Conservation (phyloP, 1,139 yeast genomes). For the Hemisphaericaspora xylofermentans region DNA sequence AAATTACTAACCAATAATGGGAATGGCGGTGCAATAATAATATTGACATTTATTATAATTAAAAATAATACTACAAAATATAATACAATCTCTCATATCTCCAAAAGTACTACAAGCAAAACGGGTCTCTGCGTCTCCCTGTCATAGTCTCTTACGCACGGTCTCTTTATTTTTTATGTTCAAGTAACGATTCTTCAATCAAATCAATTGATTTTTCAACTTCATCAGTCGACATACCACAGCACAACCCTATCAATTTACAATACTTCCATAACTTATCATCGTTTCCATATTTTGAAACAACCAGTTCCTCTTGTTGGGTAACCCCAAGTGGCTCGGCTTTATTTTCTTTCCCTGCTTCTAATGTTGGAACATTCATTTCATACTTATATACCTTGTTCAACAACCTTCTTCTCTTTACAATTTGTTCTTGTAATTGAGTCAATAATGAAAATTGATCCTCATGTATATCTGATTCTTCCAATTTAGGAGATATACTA, state of each 20-base stretch:
- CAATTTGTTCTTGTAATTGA: constrained; percentile 19
- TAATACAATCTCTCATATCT: not conserved
- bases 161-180: constrained; percentile 7
- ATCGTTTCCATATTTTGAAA: constrained; percentile 29
- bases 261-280: constrained; percentile 45
- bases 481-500: not conserved
- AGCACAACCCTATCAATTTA: constrained; percentile 42
- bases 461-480: constrained; percentile 2
- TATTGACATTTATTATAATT: not conserved
- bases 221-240: constrained; percentile 45
- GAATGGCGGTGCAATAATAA: not conserved
- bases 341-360: constrained; percentile 15
- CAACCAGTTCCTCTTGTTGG: constrained; percentile 18
- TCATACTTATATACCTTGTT: constrained; percentile 22
- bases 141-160: not conserved
- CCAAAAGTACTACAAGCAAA: no score
- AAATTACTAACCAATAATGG: no score
- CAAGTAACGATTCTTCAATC: constrained; percentile 37
- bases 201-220: constrained; percentile 44
- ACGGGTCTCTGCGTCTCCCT: not conserved
- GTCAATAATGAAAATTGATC: constrained; percentile 7
- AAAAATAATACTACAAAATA: not conserved
- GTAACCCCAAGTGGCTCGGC: not conserved
- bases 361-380: constrained; percentile 23
- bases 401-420: constrained; percentile 20